phyloP scores from a whole-genome alignment of 2,329 filamentous ascomycete species.

The Nemania sp. region DNA sequence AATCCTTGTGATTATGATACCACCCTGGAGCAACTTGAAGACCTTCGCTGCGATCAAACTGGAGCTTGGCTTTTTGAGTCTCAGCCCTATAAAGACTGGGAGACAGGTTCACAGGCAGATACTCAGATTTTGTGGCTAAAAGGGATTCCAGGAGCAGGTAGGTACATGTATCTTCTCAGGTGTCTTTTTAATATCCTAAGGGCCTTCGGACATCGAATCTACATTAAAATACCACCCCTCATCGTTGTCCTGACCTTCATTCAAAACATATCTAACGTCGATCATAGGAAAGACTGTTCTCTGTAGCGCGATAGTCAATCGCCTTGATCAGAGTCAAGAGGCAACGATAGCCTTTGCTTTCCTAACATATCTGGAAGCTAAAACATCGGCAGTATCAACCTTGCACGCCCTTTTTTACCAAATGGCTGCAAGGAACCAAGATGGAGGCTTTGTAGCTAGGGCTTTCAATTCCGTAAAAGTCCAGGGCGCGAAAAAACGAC shows the following conservation, averaged over 20 bases:
- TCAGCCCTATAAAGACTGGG: conserved; percentile 19
- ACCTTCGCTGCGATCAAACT: background rate
- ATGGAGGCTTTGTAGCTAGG: background rate
- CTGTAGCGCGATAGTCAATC: background rate
- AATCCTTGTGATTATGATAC: background rate
- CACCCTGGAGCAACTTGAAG: background rate
- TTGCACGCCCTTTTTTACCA: conserved; percentile 4
- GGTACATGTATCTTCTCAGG: background rate
- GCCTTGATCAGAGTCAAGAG: background rate
- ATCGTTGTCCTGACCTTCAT: background rate
- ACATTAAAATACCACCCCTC: background rate
- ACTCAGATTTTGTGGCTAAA: conserved; percentile 30
- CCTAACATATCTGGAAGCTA: background rate
- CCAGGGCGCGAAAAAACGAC: background rate
- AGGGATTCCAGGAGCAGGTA: conserved; percentile 35
- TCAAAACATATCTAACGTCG: background rate
- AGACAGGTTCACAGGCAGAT: conserved; percentile 1
- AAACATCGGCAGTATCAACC: background rate
- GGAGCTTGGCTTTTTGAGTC: background rate
- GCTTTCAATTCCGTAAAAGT: background rate
- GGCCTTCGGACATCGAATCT: background rate
- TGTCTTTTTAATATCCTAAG: background rate
- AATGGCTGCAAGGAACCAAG: background rate
- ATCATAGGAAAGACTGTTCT: background rate
- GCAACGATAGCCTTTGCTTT: background rate